These are phyloP conservation scores for Neurospora intermedia DNA, from an alignment of 495 filamentous ascomycete species.

Conservation along the genomic window DNA sequence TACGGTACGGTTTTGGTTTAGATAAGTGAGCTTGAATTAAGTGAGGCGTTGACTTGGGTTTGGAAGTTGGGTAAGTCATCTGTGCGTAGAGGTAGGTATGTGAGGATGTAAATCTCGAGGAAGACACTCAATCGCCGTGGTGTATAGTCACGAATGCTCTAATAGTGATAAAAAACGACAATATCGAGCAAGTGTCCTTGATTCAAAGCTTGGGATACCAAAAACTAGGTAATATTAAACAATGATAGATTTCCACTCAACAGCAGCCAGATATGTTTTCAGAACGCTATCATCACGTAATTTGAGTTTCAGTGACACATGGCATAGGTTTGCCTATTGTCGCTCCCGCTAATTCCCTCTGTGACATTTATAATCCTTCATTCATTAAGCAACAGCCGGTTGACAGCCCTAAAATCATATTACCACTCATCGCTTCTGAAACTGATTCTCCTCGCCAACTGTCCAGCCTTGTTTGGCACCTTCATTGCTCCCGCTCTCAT, in stretches of 20 bases:
- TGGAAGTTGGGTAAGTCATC: conserved; percentile 77
- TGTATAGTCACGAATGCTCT: neutral
- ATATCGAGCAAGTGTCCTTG: neutral
- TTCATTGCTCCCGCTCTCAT: neutral
- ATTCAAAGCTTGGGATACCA: neutral
- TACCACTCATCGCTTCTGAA: neutral
- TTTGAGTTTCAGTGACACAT: neutral
- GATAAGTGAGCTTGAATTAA: neutral
- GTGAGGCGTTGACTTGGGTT: conserved; percentile 18
- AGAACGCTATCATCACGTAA: neutral
- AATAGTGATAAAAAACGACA: neutral
- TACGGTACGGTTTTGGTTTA: neutral
- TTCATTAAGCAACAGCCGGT: neutral
- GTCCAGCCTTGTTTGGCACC: neutral
- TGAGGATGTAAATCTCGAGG: neutral
- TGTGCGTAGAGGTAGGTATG: conserved; percentile 36
- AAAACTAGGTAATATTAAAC: neutral
- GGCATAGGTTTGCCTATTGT: neutral
- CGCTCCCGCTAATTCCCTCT: neutral
- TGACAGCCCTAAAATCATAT: neutral
- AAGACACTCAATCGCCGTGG: neutral
- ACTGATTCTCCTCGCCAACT: neutral
- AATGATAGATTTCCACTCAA: neutral
- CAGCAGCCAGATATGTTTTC: neutral
- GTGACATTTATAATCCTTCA: neutral